Conservation (phyloP, 2,329 filamentous ascomycete species). For the Aspergillus unguis region DNA sequence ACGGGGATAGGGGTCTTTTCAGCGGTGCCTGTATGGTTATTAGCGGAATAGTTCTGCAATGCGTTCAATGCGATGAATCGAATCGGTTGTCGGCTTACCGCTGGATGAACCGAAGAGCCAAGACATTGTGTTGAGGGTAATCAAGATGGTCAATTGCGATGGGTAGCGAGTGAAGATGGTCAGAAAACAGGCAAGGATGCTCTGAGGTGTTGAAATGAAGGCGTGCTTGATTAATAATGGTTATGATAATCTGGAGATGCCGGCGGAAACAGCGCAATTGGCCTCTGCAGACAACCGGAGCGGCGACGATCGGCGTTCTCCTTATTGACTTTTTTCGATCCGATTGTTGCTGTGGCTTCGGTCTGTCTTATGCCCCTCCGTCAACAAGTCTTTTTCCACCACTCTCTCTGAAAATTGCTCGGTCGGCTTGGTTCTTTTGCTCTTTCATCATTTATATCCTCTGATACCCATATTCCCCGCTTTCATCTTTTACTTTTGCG, state of each 20-base stretch:
- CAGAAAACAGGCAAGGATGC: neutral
- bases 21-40: slow-evolving; percentile 9
- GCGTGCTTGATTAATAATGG: slow-evolving; percentile 23
- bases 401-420: slow-evolving; percentile 4
- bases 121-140: slow-evolving; percentile 25
- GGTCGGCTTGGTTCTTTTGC: neutral
- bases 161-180: slow-evolving; percentile 5
- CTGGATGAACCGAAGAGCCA: slow-evolving; percentile 37
- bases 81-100: slow-evolving; percentile 21
- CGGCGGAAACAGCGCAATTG: slow-evolving; percentile 18
- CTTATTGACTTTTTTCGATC: slow-evolving; percentile 10
- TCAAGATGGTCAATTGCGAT: neutral
- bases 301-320: slow-evolving; percentile 11
- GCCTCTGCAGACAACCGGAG: slow-evolving; percentile 21
- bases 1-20: slow-evolving; percentile 24
- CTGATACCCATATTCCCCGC: neutral
- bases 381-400: slow-evolving; percentile 1
- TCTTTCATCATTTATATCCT: neutral
- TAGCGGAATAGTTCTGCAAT: neutral
- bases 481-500: slow-evolving; percentile 3
- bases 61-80: neutral
- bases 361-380: neutral
- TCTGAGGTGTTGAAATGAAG: slow-evolving; percentile 1
- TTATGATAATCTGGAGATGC: slow-evolving; percentile 1
- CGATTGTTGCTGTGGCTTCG: slow-evolving; percentile 2